Conservation (phyloP, 352 stramenopile species). For the Pythium angustatum region DNA sequence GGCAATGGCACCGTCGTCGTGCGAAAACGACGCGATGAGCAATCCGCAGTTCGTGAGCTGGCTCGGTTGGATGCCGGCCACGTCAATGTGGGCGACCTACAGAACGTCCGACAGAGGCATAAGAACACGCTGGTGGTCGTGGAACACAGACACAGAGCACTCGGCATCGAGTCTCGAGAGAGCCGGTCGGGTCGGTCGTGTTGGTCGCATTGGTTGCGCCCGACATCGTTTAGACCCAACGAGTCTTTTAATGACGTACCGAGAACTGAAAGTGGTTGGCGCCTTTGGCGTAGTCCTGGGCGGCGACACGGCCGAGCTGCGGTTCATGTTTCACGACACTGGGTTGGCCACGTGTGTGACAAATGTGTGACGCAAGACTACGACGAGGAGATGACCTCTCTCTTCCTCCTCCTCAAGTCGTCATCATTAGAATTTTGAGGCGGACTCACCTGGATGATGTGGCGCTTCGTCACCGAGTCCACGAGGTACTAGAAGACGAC, state of each 20-base stretch:
- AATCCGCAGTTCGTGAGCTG: slow-evolving; percentile 89
- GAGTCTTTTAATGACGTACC: slow-evolving; percentile 44
- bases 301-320: slow-evolving; percentile 71
- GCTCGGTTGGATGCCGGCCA: slow-evolving; percentile 73
- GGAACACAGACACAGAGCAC: slow-evolving; percentile 19
- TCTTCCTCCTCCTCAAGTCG: not conserved
- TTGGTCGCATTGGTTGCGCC: too few relatives aligned
- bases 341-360: too few relatives aligned
- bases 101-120: not conserved
- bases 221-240: not conserved
- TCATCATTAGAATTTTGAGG: not conserved
- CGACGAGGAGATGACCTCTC: too few relatives aligned
- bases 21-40: slow-evolving; percentile 79
- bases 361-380: too few relatives aligned
- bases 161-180: too few relatives aligned
- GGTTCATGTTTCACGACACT: too few relatives aligned
- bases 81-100: slow-evolving; percentile 68
- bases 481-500: slow-evolving; percentile 66
- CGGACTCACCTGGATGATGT: slow-evolving; percentile 80
- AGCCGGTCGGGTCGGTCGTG: not conserved
- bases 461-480: slow-evolving; percentile 79
- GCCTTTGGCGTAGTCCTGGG: slow-evolving; percentile 58
- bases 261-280: slow-evolving; percentile 88
- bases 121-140: not conserved
- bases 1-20: slow-evolving; percentile 71